Percentiles rank a stretch among this genome's conserved stretches.
phyloP scores from a whole-genome alignment of 1,284 basidiomycete species.

The Quambalaria eucalypti region DNA sequence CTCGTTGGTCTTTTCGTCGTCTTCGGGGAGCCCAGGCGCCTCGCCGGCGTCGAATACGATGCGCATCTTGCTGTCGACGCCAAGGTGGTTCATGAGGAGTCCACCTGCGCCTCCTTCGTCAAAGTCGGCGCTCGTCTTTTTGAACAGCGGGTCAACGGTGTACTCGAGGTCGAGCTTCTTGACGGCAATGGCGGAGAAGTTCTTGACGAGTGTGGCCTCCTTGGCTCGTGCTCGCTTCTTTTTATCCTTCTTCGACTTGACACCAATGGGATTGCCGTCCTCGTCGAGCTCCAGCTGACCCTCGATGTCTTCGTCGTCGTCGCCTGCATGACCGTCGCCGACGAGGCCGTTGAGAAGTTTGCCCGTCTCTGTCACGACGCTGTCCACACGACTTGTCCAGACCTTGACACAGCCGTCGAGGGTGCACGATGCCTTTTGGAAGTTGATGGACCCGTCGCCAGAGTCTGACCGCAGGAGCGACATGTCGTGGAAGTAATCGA shows the following conservation, averaged over 20 bases:
- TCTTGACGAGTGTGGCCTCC: conserved; percentile 42
- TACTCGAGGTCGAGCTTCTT: conserved; percentile 70
- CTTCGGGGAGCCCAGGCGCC: conserved; percentile 67
- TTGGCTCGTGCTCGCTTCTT: conserved; percentile 30
- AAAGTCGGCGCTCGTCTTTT: conserved; percentile 95
- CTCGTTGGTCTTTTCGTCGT: too few species aligned
- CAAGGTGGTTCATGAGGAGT: conserved; percentile 49
- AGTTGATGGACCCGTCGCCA: conserved; percentile 64
- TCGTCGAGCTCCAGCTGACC: conserved; percentile 48
- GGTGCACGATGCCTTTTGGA: conserved; percentile 93
- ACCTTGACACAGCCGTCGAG: conserved; percentile 99
- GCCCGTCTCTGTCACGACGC: conserved; percentile 90
- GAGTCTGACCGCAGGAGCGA: conserved; percentile 62
- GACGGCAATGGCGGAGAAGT: conserved; percentile 63
- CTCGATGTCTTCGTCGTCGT: conserved; percentile 48
- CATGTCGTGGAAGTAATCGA: conserved; percentile 99
- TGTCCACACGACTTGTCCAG: conserved; percentile 96
- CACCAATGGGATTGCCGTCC: conserved; percentile 50
- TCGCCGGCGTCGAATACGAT: conserved; percentile 96
- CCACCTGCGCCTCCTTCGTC: conserved; percentile 96
- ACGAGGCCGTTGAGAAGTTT: conserved; percentile 88
- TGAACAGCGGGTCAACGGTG: conserved; percentile 90
- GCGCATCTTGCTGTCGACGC: conserved; percentile 70
- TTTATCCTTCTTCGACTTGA: conserved; percentile 65
- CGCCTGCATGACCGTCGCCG: conserved; percentile 45